Evolutionary conservation across 78 protist genomes (phyloP), one percentile per base, ranked within the genome.

Genomic region (Speleostelium caveatum): DNA sequence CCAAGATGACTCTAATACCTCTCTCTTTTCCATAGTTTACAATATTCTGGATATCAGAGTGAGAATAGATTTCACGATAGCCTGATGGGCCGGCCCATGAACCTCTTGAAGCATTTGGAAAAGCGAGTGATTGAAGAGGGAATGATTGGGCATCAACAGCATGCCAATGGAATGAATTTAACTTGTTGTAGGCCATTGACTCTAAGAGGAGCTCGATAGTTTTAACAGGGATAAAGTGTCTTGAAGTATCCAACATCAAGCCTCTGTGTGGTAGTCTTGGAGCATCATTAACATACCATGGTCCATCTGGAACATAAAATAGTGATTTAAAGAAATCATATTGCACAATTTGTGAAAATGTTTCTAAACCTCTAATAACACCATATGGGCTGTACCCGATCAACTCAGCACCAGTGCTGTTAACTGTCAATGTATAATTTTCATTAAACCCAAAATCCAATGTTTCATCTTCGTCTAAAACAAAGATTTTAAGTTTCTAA

Each of bases 221-320:
- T 22, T 1, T 2, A 17, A 93, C 55, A 6, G 97, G 77, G 33
- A 63, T 58, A 69, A 55, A 97, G 63, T 97, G 99, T 21, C 98
- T 87, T 2, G 96, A 77, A 21, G 73, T 83, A 45, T 83, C 91
- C 3, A 83, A 39, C 65, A 83, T n/a, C 21, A 83, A 63, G 14
- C 79, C 71, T 59, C 91, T 59, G 42, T 69, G 69, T 19, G 36
- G 30, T 26, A 55, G 42, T 26, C 73, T 41, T 41, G 91, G 91
- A 59, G 7, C 30, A 69, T 83, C 91, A 28, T 35, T 32, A 4
- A 83, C 56, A 10, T 24, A 22, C 10, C 67, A 45, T 32, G 91
- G 91, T 14, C 56, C 51, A 59, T 56, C 26, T 24, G 39, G 30
- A 2, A 77, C 69, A 75, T 69, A 75, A 38, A 75, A 28, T 26